Evolutionary conservation across 1,284 basidiomycete species (phyloP), one percentile per base, ranked within the genome.

Genomic region (Anthracocystis panici-leucophaei): DNA sequence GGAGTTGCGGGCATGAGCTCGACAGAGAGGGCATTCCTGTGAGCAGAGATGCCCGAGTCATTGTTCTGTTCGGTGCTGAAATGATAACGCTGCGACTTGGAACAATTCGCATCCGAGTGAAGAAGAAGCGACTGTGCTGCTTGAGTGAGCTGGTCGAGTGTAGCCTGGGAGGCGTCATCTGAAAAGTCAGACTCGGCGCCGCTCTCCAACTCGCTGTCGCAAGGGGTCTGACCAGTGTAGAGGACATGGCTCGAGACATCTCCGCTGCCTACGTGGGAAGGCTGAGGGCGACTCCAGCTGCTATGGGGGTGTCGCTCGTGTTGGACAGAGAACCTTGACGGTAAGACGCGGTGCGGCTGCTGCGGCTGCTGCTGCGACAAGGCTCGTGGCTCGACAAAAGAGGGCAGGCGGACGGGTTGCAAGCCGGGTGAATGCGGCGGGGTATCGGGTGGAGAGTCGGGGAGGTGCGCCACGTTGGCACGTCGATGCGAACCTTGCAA

Each of bases 1-100:
- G 81, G 81, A 5, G 81, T 82, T 21, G 66, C 76, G 14, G 81
- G 81, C 72, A 80, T 74, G 52, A 77, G 62, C 38, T 65, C 69
- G 51, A 33, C 52, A 2, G 61, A 40, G 11, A 64, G 57, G 0
- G 57, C 55, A 20, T 53, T 64, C 12, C 61, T 55, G 31, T 61
- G 61, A 16, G 66, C 48, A 9, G 58, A 20, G 54, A 62, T 29
- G 40, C 50, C 44, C 12, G 67, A 55, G 23, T 57, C 67, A 53
- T 56, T 48, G 12, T 48, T 38, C 11, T 46, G 41, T 18, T 48
- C 35, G 18, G 35, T 21, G 45, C 18, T 18, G 38, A n/a, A 23
- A n/a, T 44, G 52, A 16, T 53, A 27, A 27, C 7, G 60, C 48
- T 59, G 58, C 40, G 45, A 45, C 38, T 72, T 65, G 58, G 46